Base-by-base conservation (phyloP, 1,284 basidiomycete species). In the Ustilago sp. region DNA sequence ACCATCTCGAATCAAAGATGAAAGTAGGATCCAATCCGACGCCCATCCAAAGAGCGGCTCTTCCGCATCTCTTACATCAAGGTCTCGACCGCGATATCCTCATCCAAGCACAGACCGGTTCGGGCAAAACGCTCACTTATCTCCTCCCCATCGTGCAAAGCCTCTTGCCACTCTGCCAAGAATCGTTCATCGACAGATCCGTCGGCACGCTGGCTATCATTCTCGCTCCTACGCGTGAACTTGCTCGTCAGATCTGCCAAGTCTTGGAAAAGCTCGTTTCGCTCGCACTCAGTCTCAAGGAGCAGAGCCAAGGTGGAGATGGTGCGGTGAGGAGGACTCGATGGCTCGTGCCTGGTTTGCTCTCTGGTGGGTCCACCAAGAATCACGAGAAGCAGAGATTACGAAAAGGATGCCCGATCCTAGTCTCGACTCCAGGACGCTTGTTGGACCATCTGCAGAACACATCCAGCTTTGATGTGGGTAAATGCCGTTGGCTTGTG, bases 21-120 rank as follows among this genome's bases (percentile, higher is more conserved):
- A 88, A 88, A 47, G 93, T 99, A 54, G 87, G 89, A 19, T 92
- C 92, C 11, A 59, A 74, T 76, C 97, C 97, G 0, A 99, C 96
- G 0, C 91, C 93, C 7, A 95, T 98, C 75, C 96, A 99, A 87
- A 90, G 92, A 71, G 90, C 91, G 9, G 90, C 92, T 2, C 88
- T 99, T 19, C 92, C 94, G 5, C 88, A 91, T 47, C 89, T 98
- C 52, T 88, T 95, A 2, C 66, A 80, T 34, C 50, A 55, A 39
- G 13, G 61, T 80, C 87, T 74, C 12, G 53, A 87, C 87, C 89
- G 93, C 63, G 97, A 99, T 86, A 90, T 94, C 15, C 95, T 99
- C 85, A 93, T 99, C 61, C 95, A 98, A 85, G 94, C 94, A 5
- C 96, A 99, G 86, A 99, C 97, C 0, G 97, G 97, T 68, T 98